Evolutionary conservation across 139 green algal species (phyloP), one percentile per base, ranked within the genome.

Genomic region (Penium margaritaceum): DNA sequence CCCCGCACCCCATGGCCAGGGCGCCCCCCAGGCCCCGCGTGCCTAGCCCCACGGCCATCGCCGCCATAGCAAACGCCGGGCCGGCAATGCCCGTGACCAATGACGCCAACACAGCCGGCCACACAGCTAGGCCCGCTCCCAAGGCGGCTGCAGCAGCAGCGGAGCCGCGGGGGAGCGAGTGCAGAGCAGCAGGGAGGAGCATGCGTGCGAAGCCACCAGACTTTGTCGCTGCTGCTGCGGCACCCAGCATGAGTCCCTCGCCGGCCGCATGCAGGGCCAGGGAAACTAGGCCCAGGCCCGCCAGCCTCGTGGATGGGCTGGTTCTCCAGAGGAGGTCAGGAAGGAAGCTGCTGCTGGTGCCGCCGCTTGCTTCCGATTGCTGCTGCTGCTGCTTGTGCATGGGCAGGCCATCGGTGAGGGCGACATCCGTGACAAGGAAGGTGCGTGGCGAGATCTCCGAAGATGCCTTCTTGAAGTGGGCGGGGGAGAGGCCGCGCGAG

Each of bases 191-290:
- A 12, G 68, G 68, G 19, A 76, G 47, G 5, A 76, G 68, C 68
- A 76, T 76, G 68, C 62, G 62, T 76, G 14, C 68, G 51, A 14
- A 76, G 32, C 30, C 60, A 51, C 29, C 62, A 30, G 17, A 44
- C 68, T 38, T n/a, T 30, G 53, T 51, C 19, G 63, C 29, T 4
- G 68, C 34, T 51, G 68, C 68, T 36, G 61, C 60, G 5, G 51
- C 53, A 30, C 68, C 68, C 29, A 76, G 38, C 53, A 67, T 41
- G 19, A 76, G 68, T 12, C 68, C 68, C 60, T 76, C 68, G n/a
- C 51, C 38, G 27, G 70, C 15, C 46, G 68, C 68, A 32, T 76
- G 68, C 9, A 38, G 7, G 3, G 46, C 61, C 2, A 76, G 51
- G 19, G 68, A 12, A 39, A 41, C 30, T n/a, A n/a, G n/a, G n/a